Base-by-base conservation (phyloP, 208 protist genomes). In the Leishmania braziliensis region DNA sequence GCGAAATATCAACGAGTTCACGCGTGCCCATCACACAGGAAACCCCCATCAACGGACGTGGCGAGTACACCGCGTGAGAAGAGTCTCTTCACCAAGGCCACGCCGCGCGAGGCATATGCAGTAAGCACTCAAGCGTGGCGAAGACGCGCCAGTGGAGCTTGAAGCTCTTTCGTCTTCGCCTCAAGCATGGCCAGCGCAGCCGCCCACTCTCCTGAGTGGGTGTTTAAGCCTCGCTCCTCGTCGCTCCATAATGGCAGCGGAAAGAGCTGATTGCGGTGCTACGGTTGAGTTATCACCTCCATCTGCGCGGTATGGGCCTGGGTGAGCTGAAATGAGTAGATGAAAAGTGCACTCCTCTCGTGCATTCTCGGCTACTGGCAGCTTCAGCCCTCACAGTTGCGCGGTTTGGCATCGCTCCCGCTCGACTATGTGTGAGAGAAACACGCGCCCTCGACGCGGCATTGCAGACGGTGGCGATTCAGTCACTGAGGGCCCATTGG, bases 341-440 rank as follows among this genome's bases (percentile, higher is more conserved):
- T 70, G 75, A 9, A 84, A 79, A 4, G 74, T 79, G 43, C 80
- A 75, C 33, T 75, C 75, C n/a, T 51, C 53, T 51, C 79, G 0
- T 20, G 29, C 39, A 14, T 46, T 33, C 53, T 84, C 63, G 0
- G 58, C 80, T 56, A 60, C n/a, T 54, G 60, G 65, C 75, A 63
- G 29, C 54, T 66, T 79, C 80, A 77, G n/a, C 36, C 53, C 36
- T 43, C 48, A 75, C 66, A 84, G 74, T 26, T 75, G 50, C 29
- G 51, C 63, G 6, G 12, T 9, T 23, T 66, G 80, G 3, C 26
- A 75, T 3, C 20, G 74, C 23, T 78, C 80, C n/a, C 63, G 23
- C 36, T 68, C 74, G 2, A 66, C 48, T 9, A 6, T 36, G 33
- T 75, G 80, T 2, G 33, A 33, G 6, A 84, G 23, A 68, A 70